Evolutionary conservation across 768 basidiomycete species (phyloP).

Genomic region (Psilocybe subaeruginosa): DNA sequence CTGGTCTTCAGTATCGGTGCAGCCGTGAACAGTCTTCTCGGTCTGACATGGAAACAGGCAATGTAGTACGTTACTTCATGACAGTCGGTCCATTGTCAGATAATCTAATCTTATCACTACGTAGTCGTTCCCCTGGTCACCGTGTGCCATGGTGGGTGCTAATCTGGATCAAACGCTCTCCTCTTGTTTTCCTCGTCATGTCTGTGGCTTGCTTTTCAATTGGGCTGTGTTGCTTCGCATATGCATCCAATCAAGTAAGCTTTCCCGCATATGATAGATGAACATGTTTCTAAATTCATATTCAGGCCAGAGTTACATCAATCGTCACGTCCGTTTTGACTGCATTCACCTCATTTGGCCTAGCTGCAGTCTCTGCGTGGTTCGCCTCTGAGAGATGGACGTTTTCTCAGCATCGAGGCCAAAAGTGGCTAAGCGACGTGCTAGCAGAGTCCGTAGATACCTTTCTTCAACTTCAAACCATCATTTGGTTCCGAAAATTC

Average conservation of each 20-base stretch:
- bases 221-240: constrained; percentile 77
- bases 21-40: constrained; percentile 77
- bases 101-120: constrained; percentile 4
- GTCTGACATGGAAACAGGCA: constrained; percentile 79
- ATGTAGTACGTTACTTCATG: constrained; percentile 67
- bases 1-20: constrained; percentile 79
- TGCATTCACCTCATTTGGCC: constrained; percentile 70
- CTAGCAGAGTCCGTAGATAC: constrained; percentile 46
- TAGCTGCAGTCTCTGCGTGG: constrained; percentile 73
- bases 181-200: constrained; percentile 81
- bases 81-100: background rate
- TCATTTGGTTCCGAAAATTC: constrained; percentile 18
- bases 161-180: constrained; percentile 87
- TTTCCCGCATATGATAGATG: background rate
- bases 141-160: constrained; percentile 83
- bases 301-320: constrained; percentile 61
- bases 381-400: constrained; percentile 73
- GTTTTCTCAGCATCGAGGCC: constrained; percentile 62
- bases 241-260: constrained; percentile 69
- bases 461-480: constrained; percentile 29
- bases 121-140: constrained; percentile 73
- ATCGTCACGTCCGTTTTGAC: constrained; percentile 80
- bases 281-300: background rate
- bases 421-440: constrained; percentile 72
- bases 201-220: constrained; percentile 84